Conservation (phyloP, 495 filamentous ascomycete species). For the Zalerion maritima region DNA sequence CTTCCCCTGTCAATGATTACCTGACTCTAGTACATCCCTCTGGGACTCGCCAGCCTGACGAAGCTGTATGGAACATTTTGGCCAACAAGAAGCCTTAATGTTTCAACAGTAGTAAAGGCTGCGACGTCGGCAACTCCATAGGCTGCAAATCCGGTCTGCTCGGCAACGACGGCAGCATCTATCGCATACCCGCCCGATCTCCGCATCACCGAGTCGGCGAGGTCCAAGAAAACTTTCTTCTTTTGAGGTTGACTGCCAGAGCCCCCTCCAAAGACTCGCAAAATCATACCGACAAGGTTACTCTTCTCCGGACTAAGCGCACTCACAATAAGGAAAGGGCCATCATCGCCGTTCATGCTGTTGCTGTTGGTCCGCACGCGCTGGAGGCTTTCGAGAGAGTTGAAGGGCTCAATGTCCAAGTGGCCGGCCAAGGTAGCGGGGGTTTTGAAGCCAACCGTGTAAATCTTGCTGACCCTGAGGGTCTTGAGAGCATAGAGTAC, state of each 20-base stretch:
- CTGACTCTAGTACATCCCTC: constrained; percentile 55
- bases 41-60: constrained; percentile 59
- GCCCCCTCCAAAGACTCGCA: constrained; percentile 46
- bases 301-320: constrained; percentile 66
- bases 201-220: constrained; percentile 42
- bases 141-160: constrained; percentile 57
- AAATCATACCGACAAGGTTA: constrained; percentile 60
- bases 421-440: constrained; percentile 46
- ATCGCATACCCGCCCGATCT: too few relatives aligned
- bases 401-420: constrained; percentile 56
- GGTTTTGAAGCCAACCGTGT: constrained; percentile 69
- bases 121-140: constrained; percentile 67
- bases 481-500: constrained; percentile 62
- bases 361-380: too few relatives aligned
- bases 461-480: constrained; percentile 63
- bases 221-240: constrained; percentile 70
- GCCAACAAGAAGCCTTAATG: constrained; percentile 58
- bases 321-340: constrained; percentile 64
- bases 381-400: constrained; percentile 64
- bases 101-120: constrained; percentile 72
- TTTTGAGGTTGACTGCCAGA: constrained; percentile 35
- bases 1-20: too few relatives aligned
- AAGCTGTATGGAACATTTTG: constrained; percentile 83
- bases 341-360: constrained; percentile 19
- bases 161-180: constrained; percentile 56